These are phyloP conservation scores for Xylariaceae sp. DNA, from an alignment of 2,329 filamentous ascomycete species.

Conservation along the genomic window DNA sequence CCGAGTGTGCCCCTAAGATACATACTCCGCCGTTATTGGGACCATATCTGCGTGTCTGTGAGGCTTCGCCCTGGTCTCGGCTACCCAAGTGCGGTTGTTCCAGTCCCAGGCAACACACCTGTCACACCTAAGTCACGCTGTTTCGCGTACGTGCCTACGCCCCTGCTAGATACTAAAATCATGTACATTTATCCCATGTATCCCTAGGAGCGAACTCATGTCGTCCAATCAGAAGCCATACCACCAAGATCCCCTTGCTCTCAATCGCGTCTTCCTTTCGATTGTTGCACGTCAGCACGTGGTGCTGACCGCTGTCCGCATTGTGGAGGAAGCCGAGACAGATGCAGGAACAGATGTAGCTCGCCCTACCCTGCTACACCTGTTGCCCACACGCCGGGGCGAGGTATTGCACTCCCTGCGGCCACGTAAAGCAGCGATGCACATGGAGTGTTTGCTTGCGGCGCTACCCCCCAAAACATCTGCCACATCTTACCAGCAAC, in stretches of 20 bases:
- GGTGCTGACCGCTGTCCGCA: slow-evolving; percentile 19
- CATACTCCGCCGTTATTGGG: slow-evolving; percentile 12
- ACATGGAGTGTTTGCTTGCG: slow-evolving; percentile 35
- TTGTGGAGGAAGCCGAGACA: slow-evolving; percentile 23
- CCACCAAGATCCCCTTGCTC: slow-evolving; percentile 35
- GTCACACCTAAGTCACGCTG: slow-evolving; percentile 28
- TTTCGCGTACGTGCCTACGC: slow-evolving; percentile 25
- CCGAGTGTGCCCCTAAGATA: slow-evolving; percentile 32
- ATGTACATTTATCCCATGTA: slow-evolving; percentile 42
- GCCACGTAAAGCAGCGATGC: slow-evolving; percentile 37
- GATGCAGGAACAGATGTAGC: slow-evolving; percentile 33
- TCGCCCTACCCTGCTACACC: slow-evolving; percentile 22
- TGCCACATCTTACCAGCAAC: slow-evolving; percentile 18
- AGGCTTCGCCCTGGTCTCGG: slow-evolving; percentile 19
- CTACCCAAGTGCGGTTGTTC: slow-evolving; percentile 26
- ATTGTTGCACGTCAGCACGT: slow-evolving; percentile 28
- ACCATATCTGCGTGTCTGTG: slow-evolving; percentile 14
- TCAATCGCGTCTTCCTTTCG: slow-evolving; percentile 21
- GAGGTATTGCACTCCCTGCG: slow-evolving; percentile 23
- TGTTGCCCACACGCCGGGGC: slow-evolving; percentile 25
- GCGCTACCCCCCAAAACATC: slow-evolving; percentile 30
- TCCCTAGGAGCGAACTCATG: slow-evolving; percentile 30
- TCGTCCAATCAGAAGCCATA: slow-evolving; percentile 53
- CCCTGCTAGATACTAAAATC: slow-evolving; percentile 31
- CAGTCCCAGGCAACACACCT: slow-evolving; percentile 24